Conservation (phyloP, 192 early-diverging fungal genomes). For the Backusella luteola region DNA sequence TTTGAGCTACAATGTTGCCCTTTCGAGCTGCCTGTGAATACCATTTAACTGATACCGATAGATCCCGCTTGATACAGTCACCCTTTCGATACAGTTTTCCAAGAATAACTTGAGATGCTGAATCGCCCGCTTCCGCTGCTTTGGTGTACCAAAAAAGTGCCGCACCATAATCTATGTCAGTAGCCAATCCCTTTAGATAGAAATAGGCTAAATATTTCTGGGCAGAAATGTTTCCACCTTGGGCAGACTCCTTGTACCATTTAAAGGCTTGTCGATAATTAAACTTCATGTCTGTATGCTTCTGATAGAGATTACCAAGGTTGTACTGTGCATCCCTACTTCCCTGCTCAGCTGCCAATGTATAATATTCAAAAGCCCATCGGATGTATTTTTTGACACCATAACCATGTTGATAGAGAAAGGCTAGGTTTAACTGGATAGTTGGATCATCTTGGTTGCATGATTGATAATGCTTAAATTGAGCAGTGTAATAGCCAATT, state of each 20-base stretch:
- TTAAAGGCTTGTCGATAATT: too few relatives aligned
- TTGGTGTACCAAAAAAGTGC: neutral
- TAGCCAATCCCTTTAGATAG: neutral
- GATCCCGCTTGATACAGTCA: neutral
- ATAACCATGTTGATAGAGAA: neutral
- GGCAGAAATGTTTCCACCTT: too few relatives aligned
- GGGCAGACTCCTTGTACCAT: too few relatives aligned
- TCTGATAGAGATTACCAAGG: neutral
- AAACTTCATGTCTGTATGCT: neutral
- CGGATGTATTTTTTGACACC: neutral
- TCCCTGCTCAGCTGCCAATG: too few relatives aligned
- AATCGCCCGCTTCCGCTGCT: too few relatives aligned
- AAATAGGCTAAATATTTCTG: too few relatives aligned
- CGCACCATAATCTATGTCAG: neutral
- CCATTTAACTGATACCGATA: neutral
- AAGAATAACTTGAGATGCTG: too few relatives aligned
- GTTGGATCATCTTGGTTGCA: neutral
- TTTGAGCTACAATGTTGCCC: neutral
- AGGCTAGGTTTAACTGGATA: neutral
- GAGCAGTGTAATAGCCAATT: neutral
- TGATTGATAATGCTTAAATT: neutral
- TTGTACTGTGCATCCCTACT: neutral
- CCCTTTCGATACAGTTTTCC: neutral
- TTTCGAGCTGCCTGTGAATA: neutral
- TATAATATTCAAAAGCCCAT: neutral